Evolutionary conservation across 345 rosid species (phyloP), one percentile per base, ranked within the genome.

Genomic region (Syzygium aromaticum): DNA sequence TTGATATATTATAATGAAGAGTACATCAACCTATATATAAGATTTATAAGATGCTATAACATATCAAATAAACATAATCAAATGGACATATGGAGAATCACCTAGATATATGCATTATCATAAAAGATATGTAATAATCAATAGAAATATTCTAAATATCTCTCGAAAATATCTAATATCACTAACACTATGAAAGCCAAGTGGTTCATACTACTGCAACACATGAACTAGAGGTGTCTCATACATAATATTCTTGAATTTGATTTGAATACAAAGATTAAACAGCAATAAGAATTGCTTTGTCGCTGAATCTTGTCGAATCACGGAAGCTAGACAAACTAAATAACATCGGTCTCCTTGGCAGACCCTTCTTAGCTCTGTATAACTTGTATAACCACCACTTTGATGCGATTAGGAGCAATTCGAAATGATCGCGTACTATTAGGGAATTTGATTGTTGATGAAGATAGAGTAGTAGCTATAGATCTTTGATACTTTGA

Each of bases 401-500:
- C 49, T 86, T 87, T 46, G 94, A 89, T 51, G 98, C 94, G 89
- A 92, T 92, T 2, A 89, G 93, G 87, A 92, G 91, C 5, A 90
- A 91, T 63, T 93, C 95, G 38, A 93, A 93, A 8, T 92, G 93
- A 90, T 96, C 98, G 51, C 93, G 93, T 92, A 96, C 43, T 40
- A 1, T 40, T 40, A 1, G 43, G 43, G 6, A 40, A 40, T 40
- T 40, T 40, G 43, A 40, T 40, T 40, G 43, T 1, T 40, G 43
- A 40, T 40, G 43, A 40, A 40, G 43, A 40, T 40, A 40, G 6
- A 40, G 43, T 4, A 40, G 5, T 40, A 40, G 43, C 46, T 43
- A 43, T 43, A 43, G 46, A 43, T 43, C 6, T 43, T 43, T 43
- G 43, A 40, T 40, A 40, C 43, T 40, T 40, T 40, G 46, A 43